Percentiles rank a stretch among this genome's conserved stretches.
Evolutionary conservation across 1,284 basidiomycete genomes (phyloP).

Genomic region (Baeospora myosura): DNA sequence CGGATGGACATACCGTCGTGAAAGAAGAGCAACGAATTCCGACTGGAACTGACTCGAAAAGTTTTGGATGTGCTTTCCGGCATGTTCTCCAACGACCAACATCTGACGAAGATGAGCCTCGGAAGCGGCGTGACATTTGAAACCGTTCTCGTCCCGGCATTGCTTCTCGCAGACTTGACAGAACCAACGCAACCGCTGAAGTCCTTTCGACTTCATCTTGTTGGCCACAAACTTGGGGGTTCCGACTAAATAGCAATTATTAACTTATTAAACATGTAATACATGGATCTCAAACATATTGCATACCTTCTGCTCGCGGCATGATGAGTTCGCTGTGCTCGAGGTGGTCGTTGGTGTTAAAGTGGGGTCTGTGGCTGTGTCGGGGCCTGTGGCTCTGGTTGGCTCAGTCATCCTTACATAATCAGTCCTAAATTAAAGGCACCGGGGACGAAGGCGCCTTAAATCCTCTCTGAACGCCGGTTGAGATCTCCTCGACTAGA

Average conservation of each 20-base stretch:
- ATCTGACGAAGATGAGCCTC: slow-evolving; percentile 93
- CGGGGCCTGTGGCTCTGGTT: no score
- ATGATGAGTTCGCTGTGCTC: background rate
- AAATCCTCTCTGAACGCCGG: no score
- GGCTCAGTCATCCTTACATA: no score
- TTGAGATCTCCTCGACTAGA: no score
- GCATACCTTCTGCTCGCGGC: slow-evolving; percentile 5
- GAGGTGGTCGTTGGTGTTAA: background rate
- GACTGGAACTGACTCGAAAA: slow-evolving; percentile 88
- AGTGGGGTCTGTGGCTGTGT: background rate
- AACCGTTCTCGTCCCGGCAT: slow-evolving; percentile 94
- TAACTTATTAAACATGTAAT: background rate
- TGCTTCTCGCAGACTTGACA: slow-evolving; percentile 97
- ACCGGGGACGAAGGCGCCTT: no score
- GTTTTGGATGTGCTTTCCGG: slow-evolving; percentile 84
- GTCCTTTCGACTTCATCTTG: slow-evolving; percentile 93
- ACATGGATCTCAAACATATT: background rate
- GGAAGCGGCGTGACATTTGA: slow-evolving; percentile 85
- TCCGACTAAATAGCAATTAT: slow-evolving; percentile 8
- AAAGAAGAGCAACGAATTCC: slow-evolving; percentile 86
- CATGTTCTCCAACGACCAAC: slow-evolving; percentile 90
- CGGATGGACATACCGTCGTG: slow-evolving; percentile 63
- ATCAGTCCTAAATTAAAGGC: no score
- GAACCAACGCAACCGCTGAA: slow-evolving; percentile 91
- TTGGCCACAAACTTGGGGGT: slow-evolving; percentile 89